Evolutionary conservation across 345 rosid species (phyloP).

Genomic region (Viola odorata): DNA sequence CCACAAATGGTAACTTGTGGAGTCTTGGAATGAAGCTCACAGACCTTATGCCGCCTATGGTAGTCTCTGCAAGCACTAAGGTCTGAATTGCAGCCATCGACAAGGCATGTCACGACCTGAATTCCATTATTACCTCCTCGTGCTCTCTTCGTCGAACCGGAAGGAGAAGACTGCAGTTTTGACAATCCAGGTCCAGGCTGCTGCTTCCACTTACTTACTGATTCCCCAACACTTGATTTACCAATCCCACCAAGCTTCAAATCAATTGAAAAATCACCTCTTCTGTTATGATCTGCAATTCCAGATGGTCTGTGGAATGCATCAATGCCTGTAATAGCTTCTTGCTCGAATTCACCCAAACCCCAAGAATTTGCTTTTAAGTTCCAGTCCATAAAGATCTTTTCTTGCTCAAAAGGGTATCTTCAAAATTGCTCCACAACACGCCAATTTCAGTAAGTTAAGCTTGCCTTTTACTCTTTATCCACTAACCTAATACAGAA

Average conservation of each 20-base stretch:
- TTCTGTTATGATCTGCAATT: slow-evolving; percentile 24
- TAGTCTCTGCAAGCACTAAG: slow-evolving; percentile 69
- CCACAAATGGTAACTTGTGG: slow-evolving; percentile 62
- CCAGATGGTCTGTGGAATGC: slow-evolving; percentile 37
- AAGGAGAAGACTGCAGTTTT: slow-evolving; percentile 32
- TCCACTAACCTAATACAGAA: slow-evolving; percentile 10
- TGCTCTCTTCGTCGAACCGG: slow-evolving; percentile 53
- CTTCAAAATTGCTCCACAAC: slow-evolving; percentile 20
- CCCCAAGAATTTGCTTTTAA: slow-evolving; percentile 51
- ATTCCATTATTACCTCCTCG: slow-evolving; percentile 38
- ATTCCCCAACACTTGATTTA: slow-evolving; percentile 28
- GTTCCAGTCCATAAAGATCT: slow-evolving; percentile 66
- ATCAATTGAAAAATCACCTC: slow-evolving; percentile 61
- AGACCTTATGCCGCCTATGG: slow-evolving; percentile 88
- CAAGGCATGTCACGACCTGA: slow-evolving; percentile 55
- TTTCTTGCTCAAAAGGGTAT: slow-evolving; percentile 8
- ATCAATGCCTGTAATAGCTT: slow-evolving; percentile 32
- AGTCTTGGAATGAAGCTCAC: slow-evolving; percentile 80
- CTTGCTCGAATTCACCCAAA: slow-evolving; percentile 49
- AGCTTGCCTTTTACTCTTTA: slow-evolving; percentile 13
- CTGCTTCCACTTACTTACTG: slow-evolving; percentile 41
- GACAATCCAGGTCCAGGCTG: slow-evolving; percentile 10
- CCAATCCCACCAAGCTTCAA: slow-evolving; percentile 66
- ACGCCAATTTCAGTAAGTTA: slow-evolving; percentile 3
- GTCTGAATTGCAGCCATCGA: slow-evolving; percentile 67